These are phyloP conservation scores for Lizonia empirigonia DNA, from an alignment of 2,329 filamentous ascomycete species.

Conservation along the genomic window DNA sequence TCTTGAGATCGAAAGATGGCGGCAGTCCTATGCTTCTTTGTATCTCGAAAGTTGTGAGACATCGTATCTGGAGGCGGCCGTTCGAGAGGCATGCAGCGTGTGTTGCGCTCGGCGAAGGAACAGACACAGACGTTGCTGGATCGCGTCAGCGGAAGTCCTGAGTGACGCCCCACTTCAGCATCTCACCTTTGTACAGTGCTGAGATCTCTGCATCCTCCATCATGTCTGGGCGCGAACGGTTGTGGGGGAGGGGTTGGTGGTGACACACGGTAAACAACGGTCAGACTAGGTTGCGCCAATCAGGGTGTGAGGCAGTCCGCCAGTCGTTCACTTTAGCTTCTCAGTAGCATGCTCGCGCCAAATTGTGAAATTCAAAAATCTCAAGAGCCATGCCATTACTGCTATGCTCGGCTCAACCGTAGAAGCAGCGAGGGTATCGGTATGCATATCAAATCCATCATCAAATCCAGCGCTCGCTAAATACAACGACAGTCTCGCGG, in stretches of 20 bases:
- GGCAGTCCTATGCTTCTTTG: slow-evolving; percentile 45
- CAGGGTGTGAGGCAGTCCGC: slow-evolving; percentile 10
- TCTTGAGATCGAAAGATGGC: slow-evolving; percentile 36
- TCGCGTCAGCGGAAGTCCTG: slow-evolving; percentile 9
- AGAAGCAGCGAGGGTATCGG: slow-evolving; percentile 45
- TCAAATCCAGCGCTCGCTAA: slow-evolving; percentile 18
- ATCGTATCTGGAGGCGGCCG: slow-evolving; percentile 50
- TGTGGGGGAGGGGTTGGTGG: slow-evolving; percentile 23
- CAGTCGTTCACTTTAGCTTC: neutral
- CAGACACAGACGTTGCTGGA: slow-evolving; percentile 40
- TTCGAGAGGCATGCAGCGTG: slow-evolving; percentile 48
- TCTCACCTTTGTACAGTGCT: slow-evolving; percentile 40
- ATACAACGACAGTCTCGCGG: slow-evolving; percentile 7
- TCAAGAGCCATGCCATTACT: neutral
- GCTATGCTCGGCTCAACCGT: slow-evolving; percentile 24
- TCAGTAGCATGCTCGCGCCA: neutral
- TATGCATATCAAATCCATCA: slow-evolving; percentile 27
- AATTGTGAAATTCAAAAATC: neutral
- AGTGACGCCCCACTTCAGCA: no score
- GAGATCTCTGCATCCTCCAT: slow-evolving; percentile 41
- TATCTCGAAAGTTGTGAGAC: slow-evolving; percentile 43
- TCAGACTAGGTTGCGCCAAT: slow-evolving; percentile 7
- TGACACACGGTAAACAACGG: slow-evolving; percentile 40
- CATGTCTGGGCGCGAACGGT: slow-evolving; percentile 5
- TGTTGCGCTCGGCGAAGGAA: slow-evolving; percentile 48